A percentile compares a stretch with the other conserved stretches of the same genome.
These are phyloP conservation scores for Baudoinia panamericana DNA, from an alignment of 495 filamentous ascomycete genomes.

Conservation along the genomic window DNA sequence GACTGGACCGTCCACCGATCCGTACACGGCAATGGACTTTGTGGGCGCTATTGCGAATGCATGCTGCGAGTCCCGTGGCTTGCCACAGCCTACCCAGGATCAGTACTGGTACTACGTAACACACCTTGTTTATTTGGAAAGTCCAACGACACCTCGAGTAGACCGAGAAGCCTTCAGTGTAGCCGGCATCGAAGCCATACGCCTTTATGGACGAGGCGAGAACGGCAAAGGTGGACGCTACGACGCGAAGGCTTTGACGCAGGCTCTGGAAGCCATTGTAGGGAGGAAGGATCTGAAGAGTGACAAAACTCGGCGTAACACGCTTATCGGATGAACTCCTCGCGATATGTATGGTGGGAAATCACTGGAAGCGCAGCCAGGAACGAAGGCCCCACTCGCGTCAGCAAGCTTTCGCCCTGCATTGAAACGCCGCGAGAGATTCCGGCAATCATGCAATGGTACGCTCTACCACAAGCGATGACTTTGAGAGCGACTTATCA, in stretches of 20 bases:
- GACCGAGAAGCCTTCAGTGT: constrained; percentile 48
- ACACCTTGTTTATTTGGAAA: constrained; percentile 72
- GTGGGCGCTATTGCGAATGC: constrained; percentile 63
- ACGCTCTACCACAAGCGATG: too few species aligned
- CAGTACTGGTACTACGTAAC: constrained; percentile 53
- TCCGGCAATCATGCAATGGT: too few species aligned
- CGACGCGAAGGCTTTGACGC: constrained; percentile 59
- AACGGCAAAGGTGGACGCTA: constrained; percentile 43
- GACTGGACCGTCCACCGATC: constrained; percentile 49
- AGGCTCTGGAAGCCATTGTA: constrained; percentile 66
- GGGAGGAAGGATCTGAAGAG: constrained; percentile 48
- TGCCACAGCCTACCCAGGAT: constrained; percentile 2
- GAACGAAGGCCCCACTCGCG: not conserved
- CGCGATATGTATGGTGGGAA: not conserved
- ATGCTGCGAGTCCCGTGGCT: constrained; percentile 36
- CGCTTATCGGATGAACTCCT: constrained; percentile 27
- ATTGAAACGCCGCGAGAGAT: constrained; percentile 3
- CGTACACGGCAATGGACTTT: constrained; percentile 65
- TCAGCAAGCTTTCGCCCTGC: not conserved
- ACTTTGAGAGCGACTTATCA: too few species aligned
- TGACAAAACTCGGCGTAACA: constrained; percentile 55
- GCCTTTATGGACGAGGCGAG: constrained; percentile 56
- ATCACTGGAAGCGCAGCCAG: not conserved
- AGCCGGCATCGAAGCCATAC: constrained; percentile 63
- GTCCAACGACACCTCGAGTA: constrained; percentile 54